Base-by-base conservation (phyloP, 2,329 filamentous ascomycete species). In the Trichophyton benhamiae region DNA sequence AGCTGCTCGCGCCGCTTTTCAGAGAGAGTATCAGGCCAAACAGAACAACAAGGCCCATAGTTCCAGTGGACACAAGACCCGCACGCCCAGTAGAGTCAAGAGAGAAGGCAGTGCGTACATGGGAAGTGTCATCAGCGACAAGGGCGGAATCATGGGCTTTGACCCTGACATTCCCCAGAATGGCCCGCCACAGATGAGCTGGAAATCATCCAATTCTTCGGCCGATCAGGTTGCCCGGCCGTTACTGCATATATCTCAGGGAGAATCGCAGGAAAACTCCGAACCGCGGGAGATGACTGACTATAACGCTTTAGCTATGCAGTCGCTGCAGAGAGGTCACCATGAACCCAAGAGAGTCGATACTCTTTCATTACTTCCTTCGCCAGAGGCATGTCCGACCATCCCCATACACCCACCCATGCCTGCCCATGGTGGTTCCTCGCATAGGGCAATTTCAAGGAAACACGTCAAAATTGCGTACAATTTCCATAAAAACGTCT, bases 391-490 rank as follows among this genome's bases (percentile, higher is more conserved):
- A 61, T 80, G 78, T 65, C 80, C 81, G 3, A 76, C 83, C 4
- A 79, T 86, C 55, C 82, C 83, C 3, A 83, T 86, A 38, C 83
- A 85, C 65, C 81, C 83, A 20, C 79, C 79, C 1, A 72, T 74
- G 30, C 77, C 76, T 15, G 69, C 74, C 42, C 74, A 77, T 53
- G 79, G 75, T 49, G 73, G 78, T 1, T 76, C 76, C 11, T 77
- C 77, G 15, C 81, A 84, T 65, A 81, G 80, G 64, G 79, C 79
- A 49, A 86, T 86, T 38, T 86, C 83, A 3, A 77, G 83, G 25
- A 79, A 83, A 66, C 84, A 87, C 68, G 78, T 84, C 59, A 80
- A 79, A 63, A 84, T 87, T 63, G 75, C 77, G 27, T 86, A 83
- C 73, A 82, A 83, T 62, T 81, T 82, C 64, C 77, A 82, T 48